phyloP scores from a whole-genome alignment of 768 basidiomycete genomes.

The Leccinum truebloodii region DNA sequence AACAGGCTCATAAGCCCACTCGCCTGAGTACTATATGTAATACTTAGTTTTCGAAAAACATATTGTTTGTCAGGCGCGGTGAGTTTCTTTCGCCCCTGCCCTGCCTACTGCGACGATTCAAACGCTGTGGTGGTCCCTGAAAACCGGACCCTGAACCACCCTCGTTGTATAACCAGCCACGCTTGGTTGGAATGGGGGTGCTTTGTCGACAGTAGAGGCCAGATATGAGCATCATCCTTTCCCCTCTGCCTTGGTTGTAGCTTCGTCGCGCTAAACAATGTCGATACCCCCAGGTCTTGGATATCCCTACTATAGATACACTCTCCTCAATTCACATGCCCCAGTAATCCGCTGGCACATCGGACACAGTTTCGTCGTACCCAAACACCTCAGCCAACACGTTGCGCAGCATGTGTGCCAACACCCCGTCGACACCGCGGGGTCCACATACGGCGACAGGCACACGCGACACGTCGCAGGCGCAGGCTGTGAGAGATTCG shows the following conservation, averaged over 20 bases:
- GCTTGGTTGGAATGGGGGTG: constrained; percentile 48
- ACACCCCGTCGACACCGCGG: constrained; percentile 80
- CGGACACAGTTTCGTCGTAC: constrained; percentile 79
- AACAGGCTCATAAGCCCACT: constrained; percentile 89
- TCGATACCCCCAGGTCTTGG: background rate
- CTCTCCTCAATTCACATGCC: constrained; percentile 70
- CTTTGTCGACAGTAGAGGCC: constrained; percentile 78
- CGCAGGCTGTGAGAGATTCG: constrained; percentile 16
- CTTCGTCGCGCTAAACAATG: constrained; percentile 7
- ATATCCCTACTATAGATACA: constrained; percentile 55
- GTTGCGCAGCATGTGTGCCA: constrained; percentile 86
- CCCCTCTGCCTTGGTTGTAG: too few species aligned
- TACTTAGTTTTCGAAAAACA: constrained; percentile 30
- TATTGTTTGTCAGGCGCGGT: constrained; percentile 23
- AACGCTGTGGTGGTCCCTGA: constrained; percentile 64
- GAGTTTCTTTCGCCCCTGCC: constrained; percentile 19
- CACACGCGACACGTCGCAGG: constrained; percentile 68
- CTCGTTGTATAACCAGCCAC: constrained; percentile 47
- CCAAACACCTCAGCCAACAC: constrained; percentile 85
- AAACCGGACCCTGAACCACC: constrained; percentile 27
- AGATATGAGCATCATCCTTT: constrained; percentile 67
- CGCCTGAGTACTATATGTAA: constrained; percentile 53
- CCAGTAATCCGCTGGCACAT: constrained; percentile 86
- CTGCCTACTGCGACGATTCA: constrained; percentile 46
- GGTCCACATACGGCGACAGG: constrained; percentile 73